Percentiles rank a stretch among this genome's conserved stretches.
Conservation (phyloP, 495 filamentous ascomycete genomes). For the Hypoxylon crocopeplum region DNA sequence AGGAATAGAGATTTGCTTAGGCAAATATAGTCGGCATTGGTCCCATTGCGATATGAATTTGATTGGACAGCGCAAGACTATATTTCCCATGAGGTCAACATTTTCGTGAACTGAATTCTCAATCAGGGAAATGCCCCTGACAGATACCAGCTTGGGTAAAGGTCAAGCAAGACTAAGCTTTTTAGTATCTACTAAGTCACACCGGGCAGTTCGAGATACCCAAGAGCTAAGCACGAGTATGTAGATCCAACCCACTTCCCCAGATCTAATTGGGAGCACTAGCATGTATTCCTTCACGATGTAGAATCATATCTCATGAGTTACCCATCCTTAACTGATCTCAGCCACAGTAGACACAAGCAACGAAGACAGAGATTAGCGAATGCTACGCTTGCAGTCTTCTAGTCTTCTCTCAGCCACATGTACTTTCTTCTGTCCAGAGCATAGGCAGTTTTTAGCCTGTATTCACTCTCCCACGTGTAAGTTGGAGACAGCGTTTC, state of each 20-base stretch:
- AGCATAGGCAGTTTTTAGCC: constrained; percentile 15
- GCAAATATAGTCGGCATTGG: neutral
- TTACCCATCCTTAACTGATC: neutral
- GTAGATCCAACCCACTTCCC: constrained; percentile 9
- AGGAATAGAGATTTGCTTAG: too few relatives aligned
- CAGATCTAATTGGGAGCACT: neutral
- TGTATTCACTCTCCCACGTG: constrained; percentile 23
- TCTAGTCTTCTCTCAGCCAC: neutral
- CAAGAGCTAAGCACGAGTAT: too few relatives aligned
- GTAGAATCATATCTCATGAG: neutral
- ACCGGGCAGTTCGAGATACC: neutral
- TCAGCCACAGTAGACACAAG: neutral
- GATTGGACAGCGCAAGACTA: neutral
- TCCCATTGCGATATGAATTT: neutral
- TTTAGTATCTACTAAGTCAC: constrained; percentile 2
- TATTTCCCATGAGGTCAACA: neutral
- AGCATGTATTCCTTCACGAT: neutral
- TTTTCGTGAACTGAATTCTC: neutral
- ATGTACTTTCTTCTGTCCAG: neutral
- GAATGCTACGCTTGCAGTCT: constrained; percentile 12
- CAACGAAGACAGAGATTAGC: constrained; percentile 13
- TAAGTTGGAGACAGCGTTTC: neutral
- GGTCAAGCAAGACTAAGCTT: constrained; percentile 8
- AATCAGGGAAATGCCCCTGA: neutral
- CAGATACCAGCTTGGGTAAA: neutral